A percentile compares a stretch with the other conserved stretches of the same genome.
These are phyloP conservation scores for Avena atlantica DNA, from an alignment of 176 grass and related monocot species.

Conservation along the genomic window DNA sequence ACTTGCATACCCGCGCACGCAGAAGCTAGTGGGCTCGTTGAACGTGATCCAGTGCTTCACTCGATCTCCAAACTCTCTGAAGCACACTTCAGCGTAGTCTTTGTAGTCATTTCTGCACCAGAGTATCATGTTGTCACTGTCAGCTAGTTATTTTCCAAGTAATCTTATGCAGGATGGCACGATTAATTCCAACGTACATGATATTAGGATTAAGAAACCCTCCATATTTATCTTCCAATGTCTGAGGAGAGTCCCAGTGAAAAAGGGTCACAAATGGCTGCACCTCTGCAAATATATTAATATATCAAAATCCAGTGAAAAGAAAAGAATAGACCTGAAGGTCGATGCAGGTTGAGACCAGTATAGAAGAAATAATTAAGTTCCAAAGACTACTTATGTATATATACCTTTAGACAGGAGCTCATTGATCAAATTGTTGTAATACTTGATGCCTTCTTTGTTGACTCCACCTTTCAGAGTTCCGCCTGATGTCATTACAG, in stretches of 20 bases:
- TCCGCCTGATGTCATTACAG: conserved; percentile 35
- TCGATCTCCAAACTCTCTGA: conserved; percentile 59
- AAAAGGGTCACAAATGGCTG: conserved; percentile 61
- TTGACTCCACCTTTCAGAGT: conserved; percentile 53
- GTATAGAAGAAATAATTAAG: no score
- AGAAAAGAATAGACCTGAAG: neutral
- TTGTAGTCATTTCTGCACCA: conserved; percentile 48
- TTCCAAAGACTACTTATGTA: no score
- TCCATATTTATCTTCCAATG: conserved; percentile 55
- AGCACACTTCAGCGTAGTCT: conserved; percentile 48
- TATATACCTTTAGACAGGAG: conserved; percentile 45
- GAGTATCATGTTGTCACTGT: neutral
- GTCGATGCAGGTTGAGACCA: neutral
- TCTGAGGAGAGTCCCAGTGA: conserved; percentile 64
- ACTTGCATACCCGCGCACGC: neutral
- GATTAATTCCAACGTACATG: neutral
- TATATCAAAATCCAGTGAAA: neutral
- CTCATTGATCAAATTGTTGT: conserved; percentile 60
- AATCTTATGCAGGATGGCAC: neutral
- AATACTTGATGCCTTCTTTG: conserved; percentile 50
- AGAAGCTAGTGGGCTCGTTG: conserved; percentile 60
- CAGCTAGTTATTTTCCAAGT: neutral
- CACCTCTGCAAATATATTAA: conserved; percentile 35
- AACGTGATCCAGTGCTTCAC: conserved; percentile 74
- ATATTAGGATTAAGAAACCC: conserved; percentile 56